These are phyloP conservation scores for Paracamarosporium sp. DNA, from an alignment of 2,329 filamentous ascomycete species.

Conservation along the genomic window DNA sequence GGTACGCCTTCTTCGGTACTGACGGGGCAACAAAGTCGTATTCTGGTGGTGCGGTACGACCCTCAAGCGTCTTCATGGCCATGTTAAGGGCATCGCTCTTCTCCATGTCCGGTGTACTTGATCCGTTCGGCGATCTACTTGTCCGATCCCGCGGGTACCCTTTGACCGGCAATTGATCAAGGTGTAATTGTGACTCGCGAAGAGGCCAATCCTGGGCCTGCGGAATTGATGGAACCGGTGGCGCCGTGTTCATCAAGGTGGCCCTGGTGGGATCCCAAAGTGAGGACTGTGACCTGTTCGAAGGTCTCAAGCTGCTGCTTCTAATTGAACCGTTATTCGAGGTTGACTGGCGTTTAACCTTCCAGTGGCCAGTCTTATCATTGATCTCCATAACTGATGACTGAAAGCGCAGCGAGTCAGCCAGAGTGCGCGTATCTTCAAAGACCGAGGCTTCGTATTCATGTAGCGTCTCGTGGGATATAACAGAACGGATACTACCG, in stretches of 20 bases:
- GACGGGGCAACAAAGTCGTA: constrained; percentile 4
- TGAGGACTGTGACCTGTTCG: constrained; percentile 19
- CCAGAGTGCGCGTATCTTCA: constrained; percentile 39
- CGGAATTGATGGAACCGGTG: constrained; percentile 34
- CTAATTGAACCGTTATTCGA: constrained; percentile 13
- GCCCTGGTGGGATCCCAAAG: constrained; percentile 26
- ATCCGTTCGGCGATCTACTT: constrained; percentile 5
- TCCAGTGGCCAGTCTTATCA: constrained; percentile 38
- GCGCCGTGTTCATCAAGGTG: constrained; percentile 21
- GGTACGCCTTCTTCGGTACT: neutral
- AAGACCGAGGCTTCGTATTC: constrained; percentile 38
- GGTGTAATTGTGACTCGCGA: constrained; percentile 23
- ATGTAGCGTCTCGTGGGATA: constrained; percentile 36
- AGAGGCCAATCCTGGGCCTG: constrained; percentile 29
- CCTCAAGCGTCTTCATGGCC: constrained; percentile 11
- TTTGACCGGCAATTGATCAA: constrained; percentile 11
- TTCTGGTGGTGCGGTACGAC: constrained; percentile 4
- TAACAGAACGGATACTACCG: constrained; percentile 3
- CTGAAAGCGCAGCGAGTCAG: constrained; percentile 40
- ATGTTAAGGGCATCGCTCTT: constrained; percentile 10
- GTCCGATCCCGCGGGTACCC: constrained; percentile 3
- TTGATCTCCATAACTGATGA: constrained; percentile 42
- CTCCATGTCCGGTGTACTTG: constrained; percentile 5
- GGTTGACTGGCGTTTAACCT: constrained; percentile 36
- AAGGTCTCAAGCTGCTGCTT: constrained; percentile 19